Base-by-base conservation (phyloP, 352 stramenopile species). In the Phytophthora rubi region DNA sequence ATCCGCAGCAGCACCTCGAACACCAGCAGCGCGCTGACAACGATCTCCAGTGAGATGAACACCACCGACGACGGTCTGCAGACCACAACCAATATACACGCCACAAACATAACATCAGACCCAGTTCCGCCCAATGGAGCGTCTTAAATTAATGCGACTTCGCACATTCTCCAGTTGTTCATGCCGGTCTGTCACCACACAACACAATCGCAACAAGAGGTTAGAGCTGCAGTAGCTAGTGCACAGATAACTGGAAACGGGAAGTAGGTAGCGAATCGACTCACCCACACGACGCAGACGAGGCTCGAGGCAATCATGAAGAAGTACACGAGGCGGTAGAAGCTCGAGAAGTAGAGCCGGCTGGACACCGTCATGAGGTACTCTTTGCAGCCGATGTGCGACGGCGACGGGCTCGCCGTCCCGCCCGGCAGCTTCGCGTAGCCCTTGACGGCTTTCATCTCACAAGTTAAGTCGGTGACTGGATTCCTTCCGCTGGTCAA, bases 1-100 rank as follows among this genome's bases (percentile, higher is more conserved):
- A 95, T 94, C n/a, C 88, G 78, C 52, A 95, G 75, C 54, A 94
- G 60, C 55, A 95, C 83, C 68, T 94, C 86, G 32, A 94, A 88
- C 15, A 94, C 85, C 39, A 95, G 65, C 45, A 94, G 76, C 30
- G 75, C 78, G 53, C 86, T 94, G 49, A 94, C 83, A 5, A 75
- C 77, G 56, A 95, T 91, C 62, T 95, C 88, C 15, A 94, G 71
- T 16, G 88, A 89, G 32, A 95, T 93, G 65, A 95, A 95, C 8
- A 93, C 39, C 52, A 90, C 62, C 0, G 88, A 95, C 26, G 82
- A 86, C 8, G 87, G 87, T 54, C 85, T 92, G 39, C 33, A 70
- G 5, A 28, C n/a, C n/a, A 16, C 45, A 30, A 51, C 16, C 7
- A 28, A 12, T 13, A 51, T 2, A 26, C 8, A 26, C 44, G 28